Evolutionary conservation across 2,329 filamentous ascomycete genomes (phyloP).

Genomic region (Colletotrichum sp.): DNA sequence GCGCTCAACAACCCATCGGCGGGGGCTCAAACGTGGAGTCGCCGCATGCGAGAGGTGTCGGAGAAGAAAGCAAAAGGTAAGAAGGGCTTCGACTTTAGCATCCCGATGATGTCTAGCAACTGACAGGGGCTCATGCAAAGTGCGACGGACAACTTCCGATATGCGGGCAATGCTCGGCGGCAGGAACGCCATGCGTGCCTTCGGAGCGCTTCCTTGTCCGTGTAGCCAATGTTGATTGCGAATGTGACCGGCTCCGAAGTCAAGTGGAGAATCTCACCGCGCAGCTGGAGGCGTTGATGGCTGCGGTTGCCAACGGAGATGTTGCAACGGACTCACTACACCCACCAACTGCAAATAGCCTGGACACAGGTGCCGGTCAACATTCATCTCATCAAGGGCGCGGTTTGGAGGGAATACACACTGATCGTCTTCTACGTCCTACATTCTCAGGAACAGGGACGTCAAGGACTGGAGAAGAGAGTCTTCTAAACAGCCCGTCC

Average conservation of each 20-base stretch:
- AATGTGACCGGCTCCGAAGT: not conserved
- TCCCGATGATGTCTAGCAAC: not conserved
- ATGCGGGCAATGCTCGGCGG: not conserved
- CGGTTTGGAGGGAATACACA: not conserved
- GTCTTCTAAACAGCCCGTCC: constrained; percentile 18
- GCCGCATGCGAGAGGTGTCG: constrained; percentile 15
- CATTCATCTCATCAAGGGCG: not conserved
- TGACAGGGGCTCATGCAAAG: not conserved
- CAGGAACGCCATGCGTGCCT: not conserved
- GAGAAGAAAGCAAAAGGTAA: constrained; percentile 9
- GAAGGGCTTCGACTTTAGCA: not conserved
- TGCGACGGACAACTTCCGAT: constrained; percentile 14
- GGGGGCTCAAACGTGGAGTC: not conserved
- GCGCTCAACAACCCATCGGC: not conserved
- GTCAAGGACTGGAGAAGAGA: not conserved
- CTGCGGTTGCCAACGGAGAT: not conserved
- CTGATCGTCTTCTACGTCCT: not conserved
- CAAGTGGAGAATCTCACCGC: not conserved
- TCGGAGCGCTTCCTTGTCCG: constrained; percentile 10
- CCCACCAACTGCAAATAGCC: not conserved
- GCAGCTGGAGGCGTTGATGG: not conserved
- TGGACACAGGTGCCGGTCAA: rapidly evolving
- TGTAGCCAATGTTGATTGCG: not conserved
- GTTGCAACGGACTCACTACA: not conserved
- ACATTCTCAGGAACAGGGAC: not conserved